Conservation (phyloP, 2,329 filamentous ascomycete genomes). For the Aspergillus pseudoterreus region DNA sequence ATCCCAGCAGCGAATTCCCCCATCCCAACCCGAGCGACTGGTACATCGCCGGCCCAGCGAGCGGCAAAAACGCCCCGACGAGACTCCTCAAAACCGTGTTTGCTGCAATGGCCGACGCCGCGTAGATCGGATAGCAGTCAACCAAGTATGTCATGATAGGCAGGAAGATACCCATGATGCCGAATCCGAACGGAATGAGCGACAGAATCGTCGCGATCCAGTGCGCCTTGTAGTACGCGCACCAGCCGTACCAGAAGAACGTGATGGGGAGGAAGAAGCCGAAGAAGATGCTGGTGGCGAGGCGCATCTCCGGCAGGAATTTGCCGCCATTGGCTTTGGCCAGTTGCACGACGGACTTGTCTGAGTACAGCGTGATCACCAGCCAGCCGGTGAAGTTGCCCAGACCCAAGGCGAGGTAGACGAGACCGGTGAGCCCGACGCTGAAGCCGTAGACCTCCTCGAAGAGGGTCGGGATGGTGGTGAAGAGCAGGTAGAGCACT, state of each 20-base stretch:
- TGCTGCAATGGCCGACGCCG: conserved; percentile 71
- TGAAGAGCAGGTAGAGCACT: conserved; percentile 81
- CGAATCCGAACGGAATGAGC: conserved; percentile 73
- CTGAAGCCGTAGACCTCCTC: conserved; percentile 68
- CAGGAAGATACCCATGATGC: conserved; percentile 73
- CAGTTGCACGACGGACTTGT: conserved; percentile 44
- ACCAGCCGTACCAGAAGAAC: conserved; percentile 82
- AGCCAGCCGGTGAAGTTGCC: conserved; percentile 59
- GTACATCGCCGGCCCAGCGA: conserved; percentile 72
- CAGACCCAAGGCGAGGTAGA: conserved; percentile 66
- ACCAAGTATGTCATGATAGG: conserved; percentile 76
- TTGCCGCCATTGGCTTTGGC: conserved; percentile 44
- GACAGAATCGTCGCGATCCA: conserved; percentile 75
- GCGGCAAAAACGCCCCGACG: conserved; percentile 67
- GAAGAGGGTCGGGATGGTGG: conserved; percentile 83
- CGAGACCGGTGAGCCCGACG: conserved; percentile 65
- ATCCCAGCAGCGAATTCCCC: conserved; percentile 69
- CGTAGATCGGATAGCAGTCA: conserved; percentile 71
- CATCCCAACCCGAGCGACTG: conserved; percentile 64
- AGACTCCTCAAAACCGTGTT: conserved; percentile 68
- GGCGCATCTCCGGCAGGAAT: conserved; percentile 66
- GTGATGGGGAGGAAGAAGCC: conserved; percentile 69
- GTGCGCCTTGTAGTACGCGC: conserved; percentile 70
- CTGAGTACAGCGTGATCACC: conserved; percentile 70
- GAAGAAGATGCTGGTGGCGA: conserved; percentile 72